Evolutionary conservation across 78 protist genomes (phyloP).

Genomic region (Dictyostelium firmibasis): DNA sequence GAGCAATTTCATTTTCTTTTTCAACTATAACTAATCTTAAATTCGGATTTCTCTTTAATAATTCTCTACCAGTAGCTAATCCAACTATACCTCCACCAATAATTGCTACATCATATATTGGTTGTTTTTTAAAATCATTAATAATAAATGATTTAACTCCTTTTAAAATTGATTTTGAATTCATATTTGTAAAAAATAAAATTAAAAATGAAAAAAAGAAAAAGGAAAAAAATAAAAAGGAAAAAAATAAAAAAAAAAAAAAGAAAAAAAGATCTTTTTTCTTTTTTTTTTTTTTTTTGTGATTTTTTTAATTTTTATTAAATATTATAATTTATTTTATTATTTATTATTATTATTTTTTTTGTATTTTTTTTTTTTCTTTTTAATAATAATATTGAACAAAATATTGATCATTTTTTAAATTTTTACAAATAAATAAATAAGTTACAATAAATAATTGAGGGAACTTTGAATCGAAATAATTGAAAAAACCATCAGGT

Average conservation of each 20-base stretch:
- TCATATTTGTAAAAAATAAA: background rate
- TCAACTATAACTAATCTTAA: conserved; percentile 20
- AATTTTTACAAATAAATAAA: conserved; percentile 26
- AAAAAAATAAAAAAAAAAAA: background rate
- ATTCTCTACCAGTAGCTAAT: conserved; percentile 67
- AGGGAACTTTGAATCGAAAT: conserved; percentile 77
- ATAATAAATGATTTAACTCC: background rate
- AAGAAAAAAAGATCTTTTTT: background rate
- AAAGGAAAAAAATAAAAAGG: background rate
- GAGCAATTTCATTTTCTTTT: conserved; percentile 53
- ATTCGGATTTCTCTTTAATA: conserved; percentile 7
- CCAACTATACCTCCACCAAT: conserved; percentile 86
- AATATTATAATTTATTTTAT: background rate
- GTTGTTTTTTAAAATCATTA: background rate
- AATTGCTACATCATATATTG: conserved; percentile 68
- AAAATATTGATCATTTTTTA: conserved; percentile 47
- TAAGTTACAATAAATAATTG: conserved; percentile 58
- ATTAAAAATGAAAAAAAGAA: background rate
- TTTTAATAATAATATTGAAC: conserved; percentile 13
- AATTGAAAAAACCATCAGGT: conserved; percentile 85
- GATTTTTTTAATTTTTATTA: too few relatives aligned
- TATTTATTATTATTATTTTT: background rate
- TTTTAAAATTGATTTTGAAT: background rate
- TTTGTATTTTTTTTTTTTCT: background rate
- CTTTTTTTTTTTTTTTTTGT: too few relatives aligned